These are phyloP conservation scores for Camillea tinctor DNA, from an alignment of 2,329 filamentous ascomycete species.

Conservation along the genomic window DNA sequence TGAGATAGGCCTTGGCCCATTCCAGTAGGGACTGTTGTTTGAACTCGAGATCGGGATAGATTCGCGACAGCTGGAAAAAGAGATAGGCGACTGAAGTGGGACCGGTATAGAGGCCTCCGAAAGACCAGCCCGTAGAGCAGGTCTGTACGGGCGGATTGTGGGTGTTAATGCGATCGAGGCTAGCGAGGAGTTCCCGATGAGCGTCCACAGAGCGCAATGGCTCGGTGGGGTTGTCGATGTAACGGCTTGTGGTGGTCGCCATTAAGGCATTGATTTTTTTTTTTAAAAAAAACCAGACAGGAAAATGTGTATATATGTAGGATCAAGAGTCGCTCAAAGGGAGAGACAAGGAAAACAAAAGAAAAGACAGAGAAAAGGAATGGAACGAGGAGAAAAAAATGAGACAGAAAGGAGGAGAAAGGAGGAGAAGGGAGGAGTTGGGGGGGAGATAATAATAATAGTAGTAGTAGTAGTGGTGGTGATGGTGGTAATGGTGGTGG, in stretches of 20 bases:
- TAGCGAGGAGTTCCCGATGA: conserved; percentile 21
- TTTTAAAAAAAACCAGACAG: too few relatives aligned
- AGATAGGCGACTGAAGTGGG: conserved; percentile 57
- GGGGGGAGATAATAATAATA: too few relatives aligned
- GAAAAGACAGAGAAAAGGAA: too few relatives aligned
- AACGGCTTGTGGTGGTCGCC: conserved; percentile 13
- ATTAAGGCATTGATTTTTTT: conserved; percentile 2
- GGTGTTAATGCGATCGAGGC: conserved; percentile 22
- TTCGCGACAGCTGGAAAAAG: conserved; percentile 47
- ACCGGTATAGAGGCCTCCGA: conserved; percentile 52
- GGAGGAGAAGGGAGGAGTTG: too few relatives aligned
- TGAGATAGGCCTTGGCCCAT: conserved; percentile 50
- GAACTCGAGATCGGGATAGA: conserved; percentile 44
- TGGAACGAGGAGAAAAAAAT: too few relatives aligned
- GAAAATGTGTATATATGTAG: too few relatives aligned
- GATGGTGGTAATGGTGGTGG: too few relatives aligned
- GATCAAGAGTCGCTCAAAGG: too few relatives aligned
- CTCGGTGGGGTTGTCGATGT: conserved; percentile 17
- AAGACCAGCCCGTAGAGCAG: conserved; percentile 29
- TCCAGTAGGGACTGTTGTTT: conserved; percentile 40
- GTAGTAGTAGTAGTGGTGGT: too few relatives aligned
- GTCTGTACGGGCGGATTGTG: conserved; percentile 26
- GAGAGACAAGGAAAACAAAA: too few relatives aligned
- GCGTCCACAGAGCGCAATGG: conserved; percentile 10
- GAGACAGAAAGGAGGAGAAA: too few relatives aligned